Evolutionary conservation across 148 eudicot genomes (phyloP).

Genomic region (Persicaria tinctoria): DNA sequence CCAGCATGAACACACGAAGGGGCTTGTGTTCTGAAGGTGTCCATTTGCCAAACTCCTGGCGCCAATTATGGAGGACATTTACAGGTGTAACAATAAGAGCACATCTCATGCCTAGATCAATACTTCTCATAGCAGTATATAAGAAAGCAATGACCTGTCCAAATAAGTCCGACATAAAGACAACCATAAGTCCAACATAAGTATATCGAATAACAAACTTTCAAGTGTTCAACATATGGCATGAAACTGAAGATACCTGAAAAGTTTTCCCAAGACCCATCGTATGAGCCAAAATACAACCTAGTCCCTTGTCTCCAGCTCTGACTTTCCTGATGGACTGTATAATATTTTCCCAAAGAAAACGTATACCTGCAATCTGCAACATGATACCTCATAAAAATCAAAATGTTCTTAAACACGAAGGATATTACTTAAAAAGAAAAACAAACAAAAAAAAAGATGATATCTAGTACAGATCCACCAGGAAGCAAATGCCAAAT

Average conservation of each 20-base stretch:
- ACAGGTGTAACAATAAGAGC: conserved; percentile 92
- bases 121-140: conserved; percentile 89
- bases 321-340: conserved; percentile 76
- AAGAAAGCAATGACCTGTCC: conserved; percentile 91
- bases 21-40: conserved; percentile 75
- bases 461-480: background rate
- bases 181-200: background rate
- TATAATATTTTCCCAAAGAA: conserved; percentile 95
- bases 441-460: background rate
- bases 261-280: conserved; percentile 99
- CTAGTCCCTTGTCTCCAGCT: conserved; percentile 95
- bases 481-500: background rate
- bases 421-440: background rate
- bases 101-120: conserved; percentile 75
- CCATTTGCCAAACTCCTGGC: conserved; percentile 87
- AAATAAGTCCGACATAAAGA: conserved; percentile 16
- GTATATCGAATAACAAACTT: background rate
- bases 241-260: conserved; percentile 51
- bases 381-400: background rate
- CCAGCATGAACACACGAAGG: conserved; percentile 85
- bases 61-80: conserved; percentile 95
- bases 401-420: background rate
- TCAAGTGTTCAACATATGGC: background rate
- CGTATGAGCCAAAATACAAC: conserved; percentile 98
- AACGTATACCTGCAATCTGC: conserved; percentile 90